These are phyloP conservation scores for Marasmius sp. DNA, from an alignment of 1,284 basidiomycete genomes.

Conservation along the genomic window DNA sequence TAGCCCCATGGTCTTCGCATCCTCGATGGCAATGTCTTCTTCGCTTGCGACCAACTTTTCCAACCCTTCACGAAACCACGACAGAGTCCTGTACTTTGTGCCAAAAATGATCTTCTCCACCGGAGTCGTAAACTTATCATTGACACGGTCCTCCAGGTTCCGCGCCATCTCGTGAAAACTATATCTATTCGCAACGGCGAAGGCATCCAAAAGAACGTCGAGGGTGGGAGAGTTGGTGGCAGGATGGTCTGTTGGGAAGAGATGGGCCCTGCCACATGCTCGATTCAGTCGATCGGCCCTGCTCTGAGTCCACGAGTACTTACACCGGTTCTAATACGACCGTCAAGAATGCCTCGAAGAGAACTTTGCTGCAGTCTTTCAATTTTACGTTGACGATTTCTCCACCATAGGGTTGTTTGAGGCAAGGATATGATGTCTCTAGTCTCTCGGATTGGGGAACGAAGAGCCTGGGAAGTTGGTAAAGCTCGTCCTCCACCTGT, in stretches of 20 bases:
- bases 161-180: background rate
- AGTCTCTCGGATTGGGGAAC: background rate
- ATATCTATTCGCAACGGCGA: background rate
- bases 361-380: background rate
- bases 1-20: background rate
- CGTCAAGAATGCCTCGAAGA: background rate
- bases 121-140: background rate
- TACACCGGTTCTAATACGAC: background rate
- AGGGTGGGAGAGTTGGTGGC: background rate
- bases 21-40: background rate
- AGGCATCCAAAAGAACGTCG: background rate
- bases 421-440: background rate
- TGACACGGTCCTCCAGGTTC: background rate
- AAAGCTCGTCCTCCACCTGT: background rate
- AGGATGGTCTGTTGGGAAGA: background rate
- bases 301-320: background rate
- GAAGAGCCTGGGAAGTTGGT: background rate
- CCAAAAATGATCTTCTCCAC: background rate
- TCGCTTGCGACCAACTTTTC: background rate
- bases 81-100: background rate
- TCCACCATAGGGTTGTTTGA: background rate
- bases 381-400: background rate
- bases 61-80: background rate
- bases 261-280: background rate
- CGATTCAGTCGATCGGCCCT: background rate